Conservation (phyloP, 805 yeast genomes). For the Metschnikowia continentalis region DNA sequence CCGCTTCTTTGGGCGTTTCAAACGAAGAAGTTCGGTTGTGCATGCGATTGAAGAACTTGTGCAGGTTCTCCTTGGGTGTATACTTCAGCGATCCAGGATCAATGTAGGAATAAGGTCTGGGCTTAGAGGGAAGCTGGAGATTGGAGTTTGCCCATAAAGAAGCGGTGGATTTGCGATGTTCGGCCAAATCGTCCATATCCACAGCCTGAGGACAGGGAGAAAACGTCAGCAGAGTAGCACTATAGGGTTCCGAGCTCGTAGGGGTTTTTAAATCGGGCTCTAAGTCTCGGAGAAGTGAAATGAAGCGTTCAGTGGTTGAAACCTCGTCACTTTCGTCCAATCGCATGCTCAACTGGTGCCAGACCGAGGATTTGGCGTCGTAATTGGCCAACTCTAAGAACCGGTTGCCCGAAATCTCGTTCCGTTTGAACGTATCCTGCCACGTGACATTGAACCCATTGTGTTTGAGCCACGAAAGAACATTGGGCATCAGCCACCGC, state of each 20-base stretch:
- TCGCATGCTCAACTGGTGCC: slow-evolving; percentile 41
- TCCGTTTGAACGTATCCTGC: slow-evolving; percentile 58
- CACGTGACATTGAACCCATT: slow-evolving; percentile 70
- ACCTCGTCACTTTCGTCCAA: slow-evolving; percentile 41
- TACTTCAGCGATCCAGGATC: slow-evolving; percentile 26
- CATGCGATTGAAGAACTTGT: slow-evolving; percentile 51
- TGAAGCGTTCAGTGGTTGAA: slow-evolving; percentile 54
- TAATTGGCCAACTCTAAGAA: slow-evolving; percentile 68
- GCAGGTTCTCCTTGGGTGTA: slow-evolving; percentile 20
- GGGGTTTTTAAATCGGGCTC: slow-evolving; percentile 8
- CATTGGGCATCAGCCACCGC: slow-evolving; percentile 72
- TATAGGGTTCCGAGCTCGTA: neutral
- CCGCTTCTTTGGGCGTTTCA: slow-evolving; percentile 8
- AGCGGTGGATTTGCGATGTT: slow-evolving; percentile 32
- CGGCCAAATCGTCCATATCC: slow-evolving; percentile 9
- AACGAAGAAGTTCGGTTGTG: slow-evolving; percentile 58
- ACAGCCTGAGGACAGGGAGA: neutral
- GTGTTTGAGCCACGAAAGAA: slow-evolving; percentile 61
- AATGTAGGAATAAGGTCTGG: slow-evolving; percentile 37
- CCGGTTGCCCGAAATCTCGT: slow-evolving; percentile 55
- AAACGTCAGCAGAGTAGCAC: neutral
- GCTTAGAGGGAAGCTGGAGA: slow-evolving; percentile 23
- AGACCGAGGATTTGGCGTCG: slow-evolving; percentile 43
- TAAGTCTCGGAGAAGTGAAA: slow-evolving; percentile 37
- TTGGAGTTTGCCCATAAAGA: slow-evolving; percentile 23